Percentiles rank a stretch among this genome's conserved stretches.
phyloP scores from a whole-genome alignment of 169 alveolate species.

The Plasmodium vinckei region DNA sequence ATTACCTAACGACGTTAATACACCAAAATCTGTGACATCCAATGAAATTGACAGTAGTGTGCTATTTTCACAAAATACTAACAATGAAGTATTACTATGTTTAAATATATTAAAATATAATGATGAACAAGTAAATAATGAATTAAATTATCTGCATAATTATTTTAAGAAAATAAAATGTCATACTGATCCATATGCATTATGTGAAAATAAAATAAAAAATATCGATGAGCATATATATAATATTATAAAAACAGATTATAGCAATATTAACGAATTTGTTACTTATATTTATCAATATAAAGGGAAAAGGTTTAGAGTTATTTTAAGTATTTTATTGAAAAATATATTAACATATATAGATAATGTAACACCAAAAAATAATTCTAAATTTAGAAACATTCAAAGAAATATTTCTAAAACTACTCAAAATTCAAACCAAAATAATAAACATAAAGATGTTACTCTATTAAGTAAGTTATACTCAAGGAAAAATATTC shows the following conservation, averaged over 20 bases:
- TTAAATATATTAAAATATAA: constrained; percentile 39
- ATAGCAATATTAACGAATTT: constrained; percentile 65
- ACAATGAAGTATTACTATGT: constrained; percentile 57
- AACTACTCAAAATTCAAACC: constrained; percentile 2
- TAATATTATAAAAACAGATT: constrained; percentile 71
- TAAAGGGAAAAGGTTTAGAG: constrained; percentile 65
- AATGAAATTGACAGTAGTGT: not conserved
- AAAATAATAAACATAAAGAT: constrained; percentile 6
- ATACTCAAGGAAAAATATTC: not conserved
- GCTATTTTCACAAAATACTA: constrained; percentile 11
- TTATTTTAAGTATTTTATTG: constrained; percentile 48
- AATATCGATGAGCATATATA: constrained; percentile 62
- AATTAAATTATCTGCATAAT: constrained; percentile 22
- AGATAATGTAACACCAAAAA: constrained; percentile 37
- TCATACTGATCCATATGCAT: constrained; percentile 39
- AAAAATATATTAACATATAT: constrained; percentile 39
- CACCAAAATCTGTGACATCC: not conserved
- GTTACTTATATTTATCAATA: constrained; percentile 55
- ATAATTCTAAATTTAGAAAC: constrained; percentile 31
- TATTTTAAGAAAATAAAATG: constrained; percentile 45
- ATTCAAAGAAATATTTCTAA: constrained; percentile 23
- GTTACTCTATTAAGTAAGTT: not conserved
- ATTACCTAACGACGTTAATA: not conserved
- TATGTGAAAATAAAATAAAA: constrained; percentile 71
- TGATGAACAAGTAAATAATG: constrained; percentile 44